These are phyloP conservation scores for Nepenthes mirabilis DNA, from an alignment of 148 eudicot species.

Conservation along the genomic window DNA sequence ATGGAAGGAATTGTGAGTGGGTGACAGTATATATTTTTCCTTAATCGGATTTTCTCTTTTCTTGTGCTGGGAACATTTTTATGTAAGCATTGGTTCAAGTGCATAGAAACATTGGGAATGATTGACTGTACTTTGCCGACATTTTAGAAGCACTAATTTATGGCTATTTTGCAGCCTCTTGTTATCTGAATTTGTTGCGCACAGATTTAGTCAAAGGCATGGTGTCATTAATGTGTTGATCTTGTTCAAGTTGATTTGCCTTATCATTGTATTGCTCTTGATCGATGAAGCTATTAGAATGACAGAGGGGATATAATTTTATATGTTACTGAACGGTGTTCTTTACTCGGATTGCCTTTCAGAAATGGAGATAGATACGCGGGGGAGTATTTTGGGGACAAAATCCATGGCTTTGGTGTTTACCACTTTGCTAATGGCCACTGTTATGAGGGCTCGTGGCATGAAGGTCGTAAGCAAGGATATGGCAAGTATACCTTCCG, in stretches of 20 bases:
- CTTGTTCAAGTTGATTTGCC: background rate
- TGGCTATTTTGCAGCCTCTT: too few relatives aligned
- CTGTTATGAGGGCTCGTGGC: constrained; percentile 91
- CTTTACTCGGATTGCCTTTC: background rate
- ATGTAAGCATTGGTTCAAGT: too few relatives aligned
- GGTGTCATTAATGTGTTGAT: background rate
- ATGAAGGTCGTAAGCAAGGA: constrained; percentile 89
- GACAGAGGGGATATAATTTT: background rate
- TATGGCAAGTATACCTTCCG: constrained; percentile 80
- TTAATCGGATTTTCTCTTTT: too few relatives aligned
- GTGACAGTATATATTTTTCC: too few relatives aligned
- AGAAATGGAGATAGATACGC: constrained; percentile 90
- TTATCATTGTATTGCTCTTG: background rate
- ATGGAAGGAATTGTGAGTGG: too few relatives aligned
- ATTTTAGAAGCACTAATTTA: too few relatives aligned
- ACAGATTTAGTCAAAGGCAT: background rate
- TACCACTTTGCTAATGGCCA: constrained; percentile 88
- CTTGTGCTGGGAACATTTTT: too few relatives aligned
- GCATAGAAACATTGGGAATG: too few relatives aligned
- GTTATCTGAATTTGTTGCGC: background rate
- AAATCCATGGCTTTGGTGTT: constrained; percentile 84
- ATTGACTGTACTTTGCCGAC: too few relatives aligned
- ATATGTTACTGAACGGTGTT: background rate
- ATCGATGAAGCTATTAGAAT: background rate
- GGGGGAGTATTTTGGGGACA: constrained; percentile 93